Base-by-base conservation (phyloP, 805 yeast genomes). In the Sugiyamaella qingdaonensis region DNA sequence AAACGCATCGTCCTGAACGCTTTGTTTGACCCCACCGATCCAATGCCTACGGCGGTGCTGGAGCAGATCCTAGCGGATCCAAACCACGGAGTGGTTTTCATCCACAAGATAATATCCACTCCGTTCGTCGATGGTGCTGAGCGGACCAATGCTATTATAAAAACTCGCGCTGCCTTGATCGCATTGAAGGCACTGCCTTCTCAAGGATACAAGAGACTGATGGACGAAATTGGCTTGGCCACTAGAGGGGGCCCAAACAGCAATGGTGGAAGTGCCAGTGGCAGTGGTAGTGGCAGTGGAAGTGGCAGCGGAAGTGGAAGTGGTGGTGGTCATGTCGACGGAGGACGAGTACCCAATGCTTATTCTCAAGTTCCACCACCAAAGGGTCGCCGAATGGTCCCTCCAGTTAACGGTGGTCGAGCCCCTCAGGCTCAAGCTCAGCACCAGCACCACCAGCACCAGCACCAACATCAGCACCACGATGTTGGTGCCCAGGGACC, bases 221-320 rank as follows among this genome's bases (percentile, higher is more conserved):
- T 91, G 78, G 98, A 92, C 61, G 98, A 92, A 68, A 92, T 90
- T 57, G 97, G 97, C 2, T 72, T 91, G 31, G 53, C 57, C 4
- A 51, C 56, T 4, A 18, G 59, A 31, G 37, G 19, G 1, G 43
- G 43, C 21, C 8, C 24, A 3, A 11, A 21, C 11, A 27, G 43
- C 11, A 10, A 21, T 39, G 43, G 18, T 18, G 27, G 11, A 39
- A 27, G 18, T 13, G 11, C 41, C 5, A n/a, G 19, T n/a, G 18
- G 18, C 18, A n/a, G 41, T n/a, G n/a, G n/a, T n/a, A n/a, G n/a
- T n/a, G n/a, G n/a, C n/a, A n/a, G n/a, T n/a, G 8, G 36, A 24
- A 44, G n/a, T 14, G 18, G 19, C 19, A 10, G 18, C 13, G 19
- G 5, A 16, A 42, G 33, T 13, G 32, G 36, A 24, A 5, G 8